Conservation (phyloP, 2,329 filamentous ascomycete species). For the Pyricularia pennisetigena region DNA sequence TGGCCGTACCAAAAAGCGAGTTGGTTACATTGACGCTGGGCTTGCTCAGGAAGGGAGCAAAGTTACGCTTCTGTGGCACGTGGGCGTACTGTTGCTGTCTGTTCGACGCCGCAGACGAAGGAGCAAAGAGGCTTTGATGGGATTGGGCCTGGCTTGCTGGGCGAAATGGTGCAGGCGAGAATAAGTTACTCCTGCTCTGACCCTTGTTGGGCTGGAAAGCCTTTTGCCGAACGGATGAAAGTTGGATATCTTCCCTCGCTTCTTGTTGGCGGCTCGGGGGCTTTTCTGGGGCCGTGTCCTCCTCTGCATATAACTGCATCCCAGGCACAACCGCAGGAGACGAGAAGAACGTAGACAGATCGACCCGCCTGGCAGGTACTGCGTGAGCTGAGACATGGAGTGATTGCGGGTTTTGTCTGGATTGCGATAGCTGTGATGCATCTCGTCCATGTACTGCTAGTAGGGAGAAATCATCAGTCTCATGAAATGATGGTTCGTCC, state of each 20-base stretch:
- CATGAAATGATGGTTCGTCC: slow-evolving; percentile 20
- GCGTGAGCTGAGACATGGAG: slow-evolving; percentile 12
- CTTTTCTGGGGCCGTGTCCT: neutral
- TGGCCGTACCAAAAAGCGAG: neutral
- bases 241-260: neutral
- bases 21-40: slow-evolving; percentile 8
- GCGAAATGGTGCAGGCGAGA: slow-evolving; percentile 20
- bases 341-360: slow-evolving; percentile 47
- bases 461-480: slow-evolving; percentile 34
- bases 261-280: neutral
- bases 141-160: neutral
- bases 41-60: slow-evolving; percentile 30
- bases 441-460: slow-evolving; percentile 21
- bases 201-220: slow-evolving; percentile 19
- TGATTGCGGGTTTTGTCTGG: neutral
- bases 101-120: neutral
- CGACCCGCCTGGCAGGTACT: slow-evolving; percentile 25
- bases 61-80: slow-evolving; percentile 37
- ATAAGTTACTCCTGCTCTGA: slow-evolving; percentile 21
- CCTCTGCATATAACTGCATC: slow-evolving; percentile 10
- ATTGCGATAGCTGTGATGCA: slow-evolving; percentile 2
- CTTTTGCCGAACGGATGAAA: slow-evolving; percentile 20
- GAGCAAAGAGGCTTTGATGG: neutral
- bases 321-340: slow-evolving; percentile 35
- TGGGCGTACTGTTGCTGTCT: slow-evolving; percentile 15